Percentiles rank a stretch among this genome's conserved stretches.
These are phyloP conservation scores for Entomortierella beljakovae DNA, from an alignment of 192 early-diverging fungal species.

Conservation along the genomic window DNA sequence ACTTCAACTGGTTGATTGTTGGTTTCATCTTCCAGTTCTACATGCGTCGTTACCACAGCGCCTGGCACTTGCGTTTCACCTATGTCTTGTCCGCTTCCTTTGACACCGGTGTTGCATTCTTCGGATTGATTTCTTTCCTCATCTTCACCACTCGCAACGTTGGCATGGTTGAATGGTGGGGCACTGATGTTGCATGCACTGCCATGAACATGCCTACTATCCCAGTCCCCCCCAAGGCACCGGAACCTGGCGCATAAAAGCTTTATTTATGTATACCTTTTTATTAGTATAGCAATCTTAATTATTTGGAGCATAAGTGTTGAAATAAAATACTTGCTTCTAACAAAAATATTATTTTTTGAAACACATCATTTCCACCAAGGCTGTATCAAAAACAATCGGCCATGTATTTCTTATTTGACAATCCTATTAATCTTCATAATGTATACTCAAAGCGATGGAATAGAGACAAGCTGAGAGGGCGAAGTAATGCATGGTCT, in stretches of 20 bases:
- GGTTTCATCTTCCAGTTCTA: slow-evolving; percentile 64
- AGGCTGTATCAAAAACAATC: no score
- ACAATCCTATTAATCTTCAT: no score
- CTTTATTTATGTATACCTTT: no score
- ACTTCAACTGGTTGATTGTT: slow-evolving; percentile 31
- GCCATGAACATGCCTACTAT: background rate
- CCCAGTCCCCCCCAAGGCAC: background rate
- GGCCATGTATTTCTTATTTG: no score
- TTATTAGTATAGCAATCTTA: no score
- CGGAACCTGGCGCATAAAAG: background rate
- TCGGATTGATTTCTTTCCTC: slow-evolving; percentile 25
- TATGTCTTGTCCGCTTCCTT: slow-evolving; percentile 68
- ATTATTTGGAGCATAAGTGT: no score
- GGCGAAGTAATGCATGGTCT: no score
- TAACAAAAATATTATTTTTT: no score
- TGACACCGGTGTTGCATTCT: slow-evolving; percentile 58
- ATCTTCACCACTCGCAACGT: slow-evolving; percentile 19
- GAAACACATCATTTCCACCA: no score
- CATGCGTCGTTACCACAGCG: slow-evolving; percentile 56
- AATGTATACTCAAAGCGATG: no score
- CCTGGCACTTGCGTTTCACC: slow-evolving; percentile 72
- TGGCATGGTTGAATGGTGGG: slow-evolving; percentile 9
- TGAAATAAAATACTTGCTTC: no score
- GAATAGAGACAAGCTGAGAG: no score
- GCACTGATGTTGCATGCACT: slow-evolving; percentile 10